Conservation (phyloP, 768 basidiomycete species). For the Pleurotus platypus region DNA sequence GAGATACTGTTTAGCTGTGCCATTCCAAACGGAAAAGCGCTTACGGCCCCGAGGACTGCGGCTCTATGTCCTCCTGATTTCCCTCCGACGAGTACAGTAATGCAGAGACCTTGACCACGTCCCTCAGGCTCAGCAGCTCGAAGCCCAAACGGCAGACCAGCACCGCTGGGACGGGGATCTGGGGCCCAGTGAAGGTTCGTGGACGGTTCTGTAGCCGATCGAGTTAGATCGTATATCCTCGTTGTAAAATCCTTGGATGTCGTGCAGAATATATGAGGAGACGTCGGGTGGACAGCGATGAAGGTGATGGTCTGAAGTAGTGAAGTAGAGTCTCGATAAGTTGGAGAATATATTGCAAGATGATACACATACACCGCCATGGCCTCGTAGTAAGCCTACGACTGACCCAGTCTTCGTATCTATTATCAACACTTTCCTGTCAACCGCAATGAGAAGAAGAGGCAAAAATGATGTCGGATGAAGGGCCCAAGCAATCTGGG, state of each 20-base stretch:
- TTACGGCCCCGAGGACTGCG: conserved; percentile 63
- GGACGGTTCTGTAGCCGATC: conserved; percentile 25
- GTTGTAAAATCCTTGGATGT: conserved; percentile 72
- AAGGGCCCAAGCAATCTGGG: conserved; percentile 56
- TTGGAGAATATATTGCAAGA: not conserved
- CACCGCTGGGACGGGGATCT: conserved; percentile 42
- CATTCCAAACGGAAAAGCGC: conserved; percentile 14
- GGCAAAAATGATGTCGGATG: conserved; percentile 33
- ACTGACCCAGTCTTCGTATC: conserved; percentile 37
- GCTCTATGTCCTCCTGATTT: conserved; percentile 72
- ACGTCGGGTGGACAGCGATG: conserved; percentile 58
- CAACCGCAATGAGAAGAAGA: conserved; percentile 51
- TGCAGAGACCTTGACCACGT: conserved; percentile 58
- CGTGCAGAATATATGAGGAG: conserved; percentile 60
- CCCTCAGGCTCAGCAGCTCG: conserved; percentile 60
- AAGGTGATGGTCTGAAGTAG: conserved; percentile 55
- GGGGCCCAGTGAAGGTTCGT: conserved; percentile 63
- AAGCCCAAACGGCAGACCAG: conserved; percentile 69
- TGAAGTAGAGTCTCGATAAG: not conserved
- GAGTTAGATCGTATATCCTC: conserved; percentile 63
- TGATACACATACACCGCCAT: conserved; percentile 60
- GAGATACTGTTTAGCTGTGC: not conserved
- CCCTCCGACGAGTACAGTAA: conserved; percentile 63
- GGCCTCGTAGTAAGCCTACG: conserved; percentile 55
- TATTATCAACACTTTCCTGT: conserved; percentile 54